phyloP scores from a whole-genome alignment of 139 green algal genomes.

The Picochlorum sp. region DNA sequence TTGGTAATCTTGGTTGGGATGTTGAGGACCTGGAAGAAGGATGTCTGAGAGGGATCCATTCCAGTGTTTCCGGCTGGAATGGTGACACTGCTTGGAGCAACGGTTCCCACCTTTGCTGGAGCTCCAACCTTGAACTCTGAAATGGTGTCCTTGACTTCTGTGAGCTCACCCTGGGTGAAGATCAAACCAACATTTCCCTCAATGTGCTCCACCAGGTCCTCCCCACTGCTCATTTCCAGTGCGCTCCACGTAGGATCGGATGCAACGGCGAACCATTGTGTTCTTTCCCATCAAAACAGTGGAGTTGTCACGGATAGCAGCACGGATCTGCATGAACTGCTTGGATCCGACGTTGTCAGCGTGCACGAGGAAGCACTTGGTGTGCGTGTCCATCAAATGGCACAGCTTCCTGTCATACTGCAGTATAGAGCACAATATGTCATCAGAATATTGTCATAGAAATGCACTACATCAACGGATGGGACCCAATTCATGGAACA shows the following conservation, averaged over 20 bases:
- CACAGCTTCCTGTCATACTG: slow-evolving; percentile 83
- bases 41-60: slow-evolving; percentile 98
- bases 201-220: slow-evolving; percentile 72
- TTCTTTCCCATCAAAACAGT: slow-evolving; percentile 99
- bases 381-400: slow-evolving; percentile 69
- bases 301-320: slow-evolving; percentile 74
- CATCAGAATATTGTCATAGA: not conserved
- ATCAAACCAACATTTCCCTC: slow-evolving; percentile 97
- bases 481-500: no score
- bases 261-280: slow-evolving; percentile 96
- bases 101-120: slow-evolving; percentile 79
- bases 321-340: slow-evolving; percentile 97
- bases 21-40: slow-evolving; percentile 98
- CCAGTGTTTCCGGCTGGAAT: slow-evolving; percentile 85
- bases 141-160: slow-evolving; percentile 69
- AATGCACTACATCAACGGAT: no score
- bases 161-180: slow-evolving; percentile 85
- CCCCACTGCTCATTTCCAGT: slow-evolving; percentile 82
- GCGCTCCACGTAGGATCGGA: slow-evolving; percentile 86
- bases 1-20: slow-evolving; percentile 99
- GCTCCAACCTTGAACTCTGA: slow-evolving; percentile 86
- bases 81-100: slow-evolving; percentile 83
- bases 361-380: slow-evolving; percentile 85
- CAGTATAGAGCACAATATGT: not conserved
- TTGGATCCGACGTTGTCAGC: slow-evolving; percentile 99